These are phyloP conservation scores for Amaranthus palmeri DNA, from an alignment of 148 eudicot genomes.

Conservation along the genomic window DNA sequence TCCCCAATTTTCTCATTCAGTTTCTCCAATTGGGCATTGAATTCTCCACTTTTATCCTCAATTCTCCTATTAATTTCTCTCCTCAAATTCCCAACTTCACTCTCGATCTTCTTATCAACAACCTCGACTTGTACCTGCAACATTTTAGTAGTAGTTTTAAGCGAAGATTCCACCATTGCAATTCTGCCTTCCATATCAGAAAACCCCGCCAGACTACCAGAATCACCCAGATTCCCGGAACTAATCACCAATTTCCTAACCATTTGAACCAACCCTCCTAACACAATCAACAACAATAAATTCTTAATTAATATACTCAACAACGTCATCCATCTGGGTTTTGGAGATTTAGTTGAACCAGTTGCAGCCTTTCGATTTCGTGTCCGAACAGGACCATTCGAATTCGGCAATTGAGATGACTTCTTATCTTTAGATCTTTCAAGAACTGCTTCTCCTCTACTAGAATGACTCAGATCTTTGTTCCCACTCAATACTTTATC, in stretches of 20 bases:
- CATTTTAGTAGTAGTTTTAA: conserved; percentile 52
- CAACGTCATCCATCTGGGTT: conserved; percentile 57
- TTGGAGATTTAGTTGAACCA: conserved; percentile 20
- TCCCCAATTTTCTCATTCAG: conserved; percentile 30
- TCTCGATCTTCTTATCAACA: conserved; percentile 52
- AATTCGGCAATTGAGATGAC: conserved; percentile 18
- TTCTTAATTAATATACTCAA: conserved; percentile 58
- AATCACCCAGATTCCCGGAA: conserved; percentile 11
- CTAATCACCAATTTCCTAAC: conserved; percentile 40
- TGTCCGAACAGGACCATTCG: conserved; percentile 21
- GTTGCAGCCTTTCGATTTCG: conserved; percentile 30
- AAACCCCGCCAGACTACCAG: conserved; percentile 24
- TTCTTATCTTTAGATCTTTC: conserved; percentile 42
- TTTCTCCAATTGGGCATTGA: conserved; percentile 34
- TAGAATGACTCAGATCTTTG: conserved; percentile 49
- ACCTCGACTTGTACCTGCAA: conserved; percentile 71
- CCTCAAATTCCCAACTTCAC: conserved; percentile 39
- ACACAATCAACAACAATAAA: conserved; percentile 41
- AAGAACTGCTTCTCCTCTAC: conserved; percentile 33
- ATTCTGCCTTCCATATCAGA: conserved; percentile 58
- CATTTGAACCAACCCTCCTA: conserved; percentile 58
- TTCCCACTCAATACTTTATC: conserved; percentile 18
- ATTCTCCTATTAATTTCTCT: conserved; percentile 41
- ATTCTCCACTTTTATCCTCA: conserved; percentile 36
- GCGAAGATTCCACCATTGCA: conserved; percentile 48